phyloP scores from a whole-genome alignment of 192 early-diverging fungal species.

The Funneliformis mosseae region DNA sequence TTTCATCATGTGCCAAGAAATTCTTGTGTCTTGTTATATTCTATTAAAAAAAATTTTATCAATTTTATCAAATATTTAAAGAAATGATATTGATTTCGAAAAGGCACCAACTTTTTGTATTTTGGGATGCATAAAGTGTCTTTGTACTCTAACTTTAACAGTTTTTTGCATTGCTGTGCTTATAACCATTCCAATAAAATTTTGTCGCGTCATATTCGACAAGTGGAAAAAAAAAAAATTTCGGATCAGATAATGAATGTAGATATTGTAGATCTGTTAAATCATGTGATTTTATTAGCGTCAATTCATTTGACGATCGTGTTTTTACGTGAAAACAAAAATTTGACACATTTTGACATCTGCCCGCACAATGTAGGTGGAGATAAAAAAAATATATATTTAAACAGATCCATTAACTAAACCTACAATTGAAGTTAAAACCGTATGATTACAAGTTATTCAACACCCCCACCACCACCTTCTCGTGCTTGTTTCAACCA shows the following conservation, averaged over 20 bases:
- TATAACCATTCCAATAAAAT: conserved; percentile 85
- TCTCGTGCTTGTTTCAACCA: conserved; percentile 8
- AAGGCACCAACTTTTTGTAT: conserved; percentile 74
- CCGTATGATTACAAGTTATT: not conserved
- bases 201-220: conserved; percentile 60
- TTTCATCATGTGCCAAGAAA: conserved; percentile 87
- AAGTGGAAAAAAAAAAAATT: no score
- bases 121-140: conserved; percentile 75
- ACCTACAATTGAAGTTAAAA: no score
- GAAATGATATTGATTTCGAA: conserved; percentile 1
- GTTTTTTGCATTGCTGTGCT: conserved; percentile 90
- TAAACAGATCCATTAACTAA: no score
- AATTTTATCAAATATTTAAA: not conserved
- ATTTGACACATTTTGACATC: no score
- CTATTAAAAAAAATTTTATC: conserved; percentile 43
- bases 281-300: no score
- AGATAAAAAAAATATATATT: no score
- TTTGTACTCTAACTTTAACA: conserved; percentile 83
- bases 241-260: no score
- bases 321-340: no score
- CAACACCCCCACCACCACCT: not conserved
- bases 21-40: conserved; percentile 81
- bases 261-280: not conserved
- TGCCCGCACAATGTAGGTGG: no score
- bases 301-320: no score